Conservation (phyloP, 108 stramenopile genomes). For the Heterococcus sp. region DNA sequence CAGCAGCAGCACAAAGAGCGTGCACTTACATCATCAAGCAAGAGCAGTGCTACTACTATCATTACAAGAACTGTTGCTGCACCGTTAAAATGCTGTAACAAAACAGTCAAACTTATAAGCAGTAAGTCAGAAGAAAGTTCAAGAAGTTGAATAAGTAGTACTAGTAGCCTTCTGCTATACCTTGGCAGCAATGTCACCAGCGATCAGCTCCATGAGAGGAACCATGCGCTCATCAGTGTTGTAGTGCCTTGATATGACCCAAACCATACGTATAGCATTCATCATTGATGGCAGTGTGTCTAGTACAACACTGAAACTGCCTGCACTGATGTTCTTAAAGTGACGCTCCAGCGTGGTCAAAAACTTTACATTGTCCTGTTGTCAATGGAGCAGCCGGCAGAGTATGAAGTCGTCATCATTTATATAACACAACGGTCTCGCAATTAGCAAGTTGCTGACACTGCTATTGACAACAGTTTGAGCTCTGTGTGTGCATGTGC, state of each 20-base stretch:
- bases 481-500: no score
- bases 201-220: slow-evolving; percentile 46
- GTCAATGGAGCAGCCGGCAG: neutral
- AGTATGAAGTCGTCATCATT: neutral
- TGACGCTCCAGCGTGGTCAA: slow-evolving; percentile 62
- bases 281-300: slow-evolving; percentile 64
- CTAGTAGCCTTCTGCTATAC: no score
- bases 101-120: no score
- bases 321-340: slow-evolving; percentile 60
- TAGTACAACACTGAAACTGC: slow-evolving; percentile 55
- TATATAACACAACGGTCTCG: neutral
- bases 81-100: no score
- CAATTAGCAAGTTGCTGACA: no score
- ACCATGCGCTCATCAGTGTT: slow-evolving; percentile 56
- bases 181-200: slow-evolving; percentile 49
- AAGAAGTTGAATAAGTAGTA: no score
- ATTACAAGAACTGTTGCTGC: no score
- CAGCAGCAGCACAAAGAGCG: no score
- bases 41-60: no score
- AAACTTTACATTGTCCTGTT: slow-evolving; percentile 67
- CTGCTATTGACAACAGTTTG: no score
- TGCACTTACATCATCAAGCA: no score
- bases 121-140: no score
- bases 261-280: slow-evolving; percentile 66
- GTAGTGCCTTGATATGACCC: slow-evolving; percentile 66